Evolutionary conservation across 306 rosid species (phyloP).

Genomic region (Cucumis hystrix): DNA sequence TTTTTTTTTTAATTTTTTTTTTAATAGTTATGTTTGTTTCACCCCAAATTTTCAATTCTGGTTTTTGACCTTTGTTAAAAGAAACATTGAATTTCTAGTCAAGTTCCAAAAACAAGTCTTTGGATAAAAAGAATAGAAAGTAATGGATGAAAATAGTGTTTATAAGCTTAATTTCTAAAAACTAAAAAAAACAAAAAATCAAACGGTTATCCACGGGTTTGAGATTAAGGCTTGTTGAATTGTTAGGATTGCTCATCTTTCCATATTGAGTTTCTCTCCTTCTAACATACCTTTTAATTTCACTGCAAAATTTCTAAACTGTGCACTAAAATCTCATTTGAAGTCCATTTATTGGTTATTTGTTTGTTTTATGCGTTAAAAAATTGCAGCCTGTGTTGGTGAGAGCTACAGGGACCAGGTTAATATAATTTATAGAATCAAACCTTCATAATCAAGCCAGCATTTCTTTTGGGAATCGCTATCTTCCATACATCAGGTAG

Average conservation of each 20-base stretch:
- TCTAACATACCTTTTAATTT: not conserved
- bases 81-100: too few species aligned
- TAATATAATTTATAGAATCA: slow-evolving; percentile 12
- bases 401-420: slow-evolving; percentile 61
- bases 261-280: not conserved
- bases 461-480: not conserved
- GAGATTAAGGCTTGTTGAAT: not conserved
- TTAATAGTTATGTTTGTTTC: too few species aligned
- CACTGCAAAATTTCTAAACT: not conserved
- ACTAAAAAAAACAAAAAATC: not conserved
- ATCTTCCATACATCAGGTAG: not conserved
- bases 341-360: not conserved
- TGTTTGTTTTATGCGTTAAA: not conserved
- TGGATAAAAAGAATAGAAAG: too few species aligned
- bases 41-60: too few species aligned
- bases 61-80: too few species aligned
- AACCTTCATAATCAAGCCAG: not conserved
- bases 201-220: not conserved
- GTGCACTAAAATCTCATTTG: not conserved
- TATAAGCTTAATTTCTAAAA: not conserved
- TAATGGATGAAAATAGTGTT: too few species aligned
- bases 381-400: slow-evolving; percentile 42
- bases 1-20: too few species aligned
- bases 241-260: not conserved
- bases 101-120: too few species aligned